A percentile compares a stretch with the other conserved stretches of the same genome.
phyloP scores from a whole-genome alignment of 345 rosid genomes.

The Arabis alpina region DNA sequence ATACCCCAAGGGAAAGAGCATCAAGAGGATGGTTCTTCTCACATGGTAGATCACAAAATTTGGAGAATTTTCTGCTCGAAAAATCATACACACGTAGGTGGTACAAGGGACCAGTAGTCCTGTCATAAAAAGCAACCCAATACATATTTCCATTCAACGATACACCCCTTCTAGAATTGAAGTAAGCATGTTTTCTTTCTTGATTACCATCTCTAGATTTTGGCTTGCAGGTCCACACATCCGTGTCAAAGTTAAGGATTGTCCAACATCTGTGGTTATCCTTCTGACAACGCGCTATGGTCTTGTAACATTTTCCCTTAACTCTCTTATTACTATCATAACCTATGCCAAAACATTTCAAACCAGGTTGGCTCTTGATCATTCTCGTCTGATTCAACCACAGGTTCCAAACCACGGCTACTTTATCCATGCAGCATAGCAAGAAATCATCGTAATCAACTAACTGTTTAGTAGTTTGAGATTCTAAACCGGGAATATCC shows the following conservation, averaged over 20 bases:
- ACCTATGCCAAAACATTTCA: not conserved
- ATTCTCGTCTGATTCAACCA: not conserved
- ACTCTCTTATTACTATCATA: not conserved
- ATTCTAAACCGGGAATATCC: too few relatives aligned
- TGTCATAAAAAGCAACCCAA: not conserved
- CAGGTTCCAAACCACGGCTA: not conserved
- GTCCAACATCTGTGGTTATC: not conserved
- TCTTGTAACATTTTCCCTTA: constrained; percentile 10
- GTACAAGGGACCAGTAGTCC: not conserved
- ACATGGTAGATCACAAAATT: constrained; percentile 1
- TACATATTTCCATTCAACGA: constrained; percentile 26
- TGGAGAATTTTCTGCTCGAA: not conserved
- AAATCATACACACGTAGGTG: not conserved
- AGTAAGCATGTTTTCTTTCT: too few relatives aligned
- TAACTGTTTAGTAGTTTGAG: not conserved
- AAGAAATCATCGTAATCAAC: constrained; percentile 14
- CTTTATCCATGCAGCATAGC: constrained; percentile 1
- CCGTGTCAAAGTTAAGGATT: constrained; percentile 2
- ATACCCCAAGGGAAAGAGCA: not conserved
- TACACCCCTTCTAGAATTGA: not conserved
- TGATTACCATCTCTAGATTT: not conserved
- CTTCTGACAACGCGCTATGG: not conserved
- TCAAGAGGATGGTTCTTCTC: not conserved
- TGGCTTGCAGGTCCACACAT: not conserved
- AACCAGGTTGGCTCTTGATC: not conserved